Evolutionary conservation across 2,329 filamentous ascomycete species (phyloP), one percentile per base, ranked within the genome.

Genomic region (Aspergillus pseudonomiae): DNA sequence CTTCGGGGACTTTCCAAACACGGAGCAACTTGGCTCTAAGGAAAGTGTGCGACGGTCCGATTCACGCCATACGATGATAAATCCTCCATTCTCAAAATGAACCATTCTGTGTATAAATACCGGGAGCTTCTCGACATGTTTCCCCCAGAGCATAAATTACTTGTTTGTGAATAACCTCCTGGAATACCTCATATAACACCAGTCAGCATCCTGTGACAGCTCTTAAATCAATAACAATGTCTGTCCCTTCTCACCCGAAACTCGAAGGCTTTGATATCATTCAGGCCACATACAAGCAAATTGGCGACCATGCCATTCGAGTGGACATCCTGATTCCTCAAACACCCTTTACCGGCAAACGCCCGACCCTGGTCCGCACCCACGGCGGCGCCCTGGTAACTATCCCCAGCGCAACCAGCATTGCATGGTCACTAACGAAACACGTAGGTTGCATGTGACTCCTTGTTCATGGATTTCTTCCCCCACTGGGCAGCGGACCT

Each of bases 401-500:
- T 16, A 14, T 7, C 7, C 4, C 6, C 16, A 24, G 43, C 43
- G 43, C 43, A 14, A 21, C 28, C 1, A 7, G 2, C 16, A 48
- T 48, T 26, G 11, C 6, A 48, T 24, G 2, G 45, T 7, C 24
- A 4, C 24, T 48, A 26, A 48, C 24, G 6, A 48, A 19, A 19
- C 12, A 28, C 16, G 7, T 2, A 48, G 45, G 45, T 30, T 6
- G 26, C 48, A 5, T 24, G 48, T 14, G 24, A 52, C 14, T 30
- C 26, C 11, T 10, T 52, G 9, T 65, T 56, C 43, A 63, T 70
- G 30, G 70, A 71, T 11, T 77, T 74, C 67, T 72, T 70, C 45
- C 64, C 74, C 0, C 60, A 66, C 28, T 79, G 78, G 77, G 70
- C 79, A 9, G 68, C 83, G 9, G 75, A 81, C 9, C 73, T 82